Conservation (phyloP, 306 rosid genomes). For the Cotoneaster glaucophyllus region DNA sequence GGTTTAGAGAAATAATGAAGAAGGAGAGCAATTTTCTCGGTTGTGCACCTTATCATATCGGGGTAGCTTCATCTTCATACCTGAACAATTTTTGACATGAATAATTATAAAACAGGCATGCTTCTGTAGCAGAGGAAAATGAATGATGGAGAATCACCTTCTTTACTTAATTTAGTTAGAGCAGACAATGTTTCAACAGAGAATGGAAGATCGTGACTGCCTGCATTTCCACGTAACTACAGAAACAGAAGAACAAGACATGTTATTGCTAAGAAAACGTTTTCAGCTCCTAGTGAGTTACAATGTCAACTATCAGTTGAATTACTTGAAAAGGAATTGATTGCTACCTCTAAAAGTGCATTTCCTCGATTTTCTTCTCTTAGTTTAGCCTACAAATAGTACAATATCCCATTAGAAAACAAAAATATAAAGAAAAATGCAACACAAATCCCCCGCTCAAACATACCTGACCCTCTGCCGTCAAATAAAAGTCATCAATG, state of each 20-base stretch:
- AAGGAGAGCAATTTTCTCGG: not conserved
- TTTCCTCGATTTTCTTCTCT: constrained; percentile 72
- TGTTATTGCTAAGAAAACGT: not conserved
- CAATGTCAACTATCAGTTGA: not conserved
- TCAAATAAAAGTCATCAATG: constrained; percentile 87
- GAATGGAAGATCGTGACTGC: constrained; percentile 85
- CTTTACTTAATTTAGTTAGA: constrained; percentile 54
- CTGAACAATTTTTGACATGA: constrained; percentile 39
- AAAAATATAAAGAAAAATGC: constrained; percentile 3
- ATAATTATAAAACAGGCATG: constrained; percentile 10
- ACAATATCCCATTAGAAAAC: constrained; percentile 23
- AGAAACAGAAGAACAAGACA: not conserved
- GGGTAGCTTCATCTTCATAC: constrained; percentile 79
- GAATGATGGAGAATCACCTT: constrained; percentile 47
- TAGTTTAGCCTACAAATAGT: constrained; percentile 56
- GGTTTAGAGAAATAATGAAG: not conserved
- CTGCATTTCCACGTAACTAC: constrained; percentile 86
- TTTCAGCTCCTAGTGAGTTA: not conserved
- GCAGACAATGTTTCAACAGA: constrained; percentile 64
- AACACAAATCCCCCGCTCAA: constrained; percentile 5
- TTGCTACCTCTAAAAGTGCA: constrained; percentile 80
- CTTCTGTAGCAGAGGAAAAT: not conserved
- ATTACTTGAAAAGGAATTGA: constrained; percentile 1
- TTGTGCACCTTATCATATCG: constrained; percentile 70
- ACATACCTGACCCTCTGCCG: constrained; percentile 76